Evolutionary conservation across 2,329 filamentous ascomycete genomes (phyloP).

Genomic region (Neonectria ditissima): DNA sequence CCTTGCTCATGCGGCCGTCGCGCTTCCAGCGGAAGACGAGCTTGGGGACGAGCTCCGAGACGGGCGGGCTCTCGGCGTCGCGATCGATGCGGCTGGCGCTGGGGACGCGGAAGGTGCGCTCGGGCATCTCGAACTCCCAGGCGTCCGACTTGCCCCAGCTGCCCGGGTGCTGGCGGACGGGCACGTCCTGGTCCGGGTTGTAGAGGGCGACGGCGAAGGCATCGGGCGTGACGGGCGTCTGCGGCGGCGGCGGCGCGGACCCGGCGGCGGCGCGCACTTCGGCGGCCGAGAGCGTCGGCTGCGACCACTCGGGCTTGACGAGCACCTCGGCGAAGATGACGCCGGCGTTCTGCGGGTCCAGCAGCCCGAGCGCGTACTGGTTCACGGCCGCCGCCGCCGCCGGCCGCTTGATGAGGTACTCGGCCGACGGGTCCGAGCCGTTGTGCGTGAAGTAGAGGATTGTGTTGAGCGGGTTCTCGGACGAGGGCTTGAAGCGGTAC

Average conservation of each 20-base stretch:
- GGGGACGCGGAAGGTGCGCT: slow-evolving; percentile 84
- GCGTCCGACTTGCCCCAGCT: slow-evolving; percentile 83
- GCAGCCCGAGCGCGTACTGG: slow-evolving; percentile 87
- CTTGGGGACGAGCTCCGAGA: slow-evolving; percentile 72
- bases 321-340: slow-evolving; percentile 90
- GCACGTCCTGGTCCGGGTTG: slow-evolving; percentile 88
- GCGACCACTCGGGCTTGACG: slow-evolving; percentile 86
- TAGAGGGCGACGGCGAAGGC: slow-evolving; percentile 90
- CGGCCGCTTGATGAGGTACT: slow-evolving; percentile 85
- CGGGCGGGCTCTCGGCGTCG: slow-evolving; percentile 60
- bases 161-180: slow-evolving; percentile 76
- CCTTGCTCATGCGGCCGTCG: slow-evolving; percentile 86
- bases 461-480: slow-evolving; percentile 66
- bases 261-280: slow-evolving; percentile 79
- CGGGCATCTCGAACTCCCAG: slow-evolving; percentile 95
- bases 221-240: slow-evolving; percentile 78
- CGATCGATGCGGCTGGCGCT: slow-evolving; percentile 83
- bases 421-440: slow-evolving; percentile 82
- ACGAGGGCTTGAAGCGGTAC: slow-evolving; percentile 65
- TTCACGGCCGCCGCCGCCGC: slow-evolving; percentile 77
- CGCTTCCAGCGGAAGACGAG: slow-evolving; percentile 90
- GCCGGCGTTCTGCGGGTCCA: slow-evolving; percentile 83
- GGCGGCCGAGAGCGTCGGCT: slow-evolving; percentile 83
- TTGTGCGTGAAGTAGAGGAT: slow-evolving; percentile 74
- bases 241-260: slow-evolving; percentile 69